phyloP scores from a whole-genome alignment of 345 rosid species.

The Sonneratia caseolaris region DNA sequence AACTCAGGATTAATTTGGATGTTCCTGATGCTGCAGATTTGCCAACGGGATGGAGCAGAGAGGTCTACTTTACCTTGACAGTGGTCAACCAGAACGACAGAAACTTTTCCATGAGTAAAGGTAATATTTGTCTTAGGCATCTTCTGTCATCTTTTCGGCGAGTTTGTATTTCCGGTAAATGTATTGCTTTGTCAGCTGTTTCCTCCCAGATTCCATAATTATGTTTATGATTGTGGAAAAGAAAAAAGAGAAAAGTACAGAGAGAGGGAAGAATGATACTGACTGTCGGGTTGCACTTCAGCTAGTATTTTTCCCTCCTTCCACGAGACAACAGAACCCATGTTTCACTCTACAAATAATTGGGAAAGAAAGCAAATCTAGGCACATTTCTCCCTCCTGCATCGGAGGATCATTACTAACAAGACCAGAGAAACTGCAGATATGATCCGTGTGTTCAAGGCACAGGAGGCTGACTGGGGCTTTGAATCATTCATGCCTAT shows the following conservation, averaged over 20 bases:
- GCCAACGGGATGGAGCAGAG: slow-evolving; percentile 45
- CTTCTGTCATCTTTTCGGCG: not conserved
- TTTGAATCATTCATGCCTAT: slow-evolving; percentile 1
- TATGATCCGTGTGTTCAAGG: slow-evolving; percentile 1
- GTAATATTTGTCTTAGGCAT: not conserved
- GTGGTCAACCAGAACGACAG: slow-evolving; percentile 29
- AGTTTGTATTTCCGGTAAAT: not conserved
- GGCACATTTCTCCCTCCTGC: too few species aligned
- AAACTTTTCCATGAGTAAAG: slow-evolving; percentile 25
- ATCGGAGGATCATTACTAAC: too few species aligned
- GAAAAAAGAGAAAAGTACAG: too few species aligned
- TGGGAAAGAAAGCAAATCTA: too few species aligned
- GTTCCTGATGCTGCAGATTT: slow-evolving; percentile 34
- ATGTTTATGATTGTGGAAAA: too few species aligned
- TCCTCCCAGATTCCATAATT: not conserved
- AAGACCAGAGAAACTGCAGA: slow-evolving; percentile 3
- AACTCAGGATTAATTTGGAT: slow-evolving; percentile 33
- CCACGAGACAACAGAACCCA: too few species aligned
- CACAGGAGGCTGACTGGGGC: slow-evolving; percentile 11
- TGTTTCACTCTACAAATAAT: too few species aligned
- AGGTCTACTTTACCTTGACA: slow-evolving; percentile 34
- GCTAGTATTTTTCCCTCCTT: too few species aligned
- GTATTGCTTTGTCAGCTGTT: not conserved
- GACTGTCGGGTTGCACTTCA: too few species aligned
- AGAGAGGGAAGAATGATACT: too few species aligned